These are phyloP conservation scores for Penicillium sumatraense DNA, from an alignment of 2,329 filamentous ascomycete species.

Conservation along the genomic window DNA sequence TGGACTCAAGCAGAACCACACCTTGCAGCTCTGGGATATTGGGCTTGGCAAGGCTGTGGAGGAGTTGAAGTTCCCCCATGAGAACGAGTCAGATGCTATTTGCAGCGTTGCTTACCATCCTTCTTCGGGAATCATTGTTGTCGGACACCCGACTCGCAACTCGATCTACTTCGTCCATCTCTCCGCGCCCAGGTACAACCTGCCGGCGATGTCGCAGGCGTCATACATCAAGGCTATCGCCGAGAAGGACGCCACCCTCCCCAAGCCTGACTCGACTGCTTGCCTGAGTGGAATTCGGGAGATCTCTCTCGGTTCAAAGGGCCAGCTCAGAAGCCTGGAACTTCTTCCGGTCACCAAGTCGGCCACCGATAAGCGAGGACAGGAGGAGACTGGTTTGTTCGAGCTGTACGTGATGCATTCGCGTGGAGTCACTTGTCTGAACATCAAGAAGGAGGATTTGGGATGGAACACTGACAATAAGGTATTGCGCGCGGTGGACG, in stretches of 20 bases:
- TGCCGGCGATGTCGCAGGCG: slow-evolving; percentile 80
- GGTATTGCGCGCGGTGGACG: slow-evolving; percentile 78
- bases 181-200: slow-evolving; percentile 88
- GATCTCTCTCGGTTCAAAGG: slow-evolving; percentile 87
- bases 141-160: slow-evolving; percentile 95
- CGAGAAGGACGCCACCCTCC: slow-evolving; percentile 71
- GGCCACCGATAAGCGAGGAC: slow-evolving; percentile 56
- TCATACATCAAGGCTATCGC: slow-evolving; percentile 81
- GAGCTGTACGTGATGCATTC: slow-evolving; percentile 98
- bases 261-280: slow-evolving; percentile 89
- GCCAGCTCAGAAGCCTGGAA: slow-evolving; percentile 85
- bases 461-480: slow-evolving; percentile 93
- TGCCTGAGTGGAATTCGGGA: slow-evolving; percentile 97
- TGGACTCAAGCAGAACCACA: slow-evolving; percentile 98
- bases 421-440: slow-evolving; percentile 89
- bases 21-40: slow-evolving; percentile 97
- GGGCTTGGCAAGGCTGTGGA: slow-evolving; percentile 93
- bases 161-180: slow-evolving; percentile 97
- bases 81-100: slow-evolving; percentile 95
- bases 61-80: slow-evolving; percentile 94
- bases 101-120: slow-evolving; percentile 97
- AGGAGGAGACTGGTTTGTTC: slow-evolving; percentile 77
- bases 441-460: slow-evolving; percentile 84
- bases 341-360: slow-evolving; percentile 72
- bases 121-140: slow-evolving; percentile 86